Evolutionary conservation across 805 yeast species (phyloP).

Genomic region (Cyberlindnera maclurae): DNA sequence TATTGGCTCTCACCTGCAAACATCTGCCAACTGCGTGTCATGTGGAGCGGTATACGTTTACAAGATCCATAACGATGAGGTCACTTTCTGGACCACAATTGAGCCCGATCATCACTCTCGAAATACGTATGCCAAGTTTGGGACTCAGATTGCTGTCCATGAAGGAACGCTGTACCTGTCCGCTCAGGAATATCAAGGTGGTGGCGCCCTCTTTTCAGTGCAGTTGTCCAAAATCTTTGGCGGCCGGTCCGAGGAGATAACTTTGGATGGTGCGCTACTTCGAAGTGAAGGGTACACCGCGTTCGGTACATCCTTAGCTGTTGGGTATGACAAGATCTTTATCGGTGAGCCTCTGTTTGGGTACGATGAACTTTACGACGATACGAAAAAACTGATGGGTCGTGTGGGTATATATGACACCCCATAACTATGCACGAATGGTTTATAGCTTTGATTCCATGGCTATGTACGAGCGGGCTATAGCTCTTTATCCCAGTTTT

Average conservation of each 20-base stretch:
- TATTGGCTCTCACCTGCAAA: constrained; percentile 8
- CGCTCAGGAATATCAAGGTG: constrained; percentile 43
- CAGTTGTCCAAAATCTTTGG: constrained; percentile 17
- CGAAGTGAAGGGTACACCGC: constrained; percentile 28
- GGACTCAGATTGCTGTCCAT: constrained; percentile 4
- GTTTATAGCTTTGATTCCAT: too few species aligned
- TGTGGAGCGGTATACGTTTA: constrained; percentile 38
- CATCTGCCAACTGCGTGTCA: constrained; percentile 20
- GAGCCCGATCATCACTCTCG: not conserved
- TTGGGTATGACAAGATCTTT: constrained; percentile 23
- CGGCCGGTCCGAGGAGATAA: not conserved
- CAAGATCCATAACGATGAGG: not conserved
- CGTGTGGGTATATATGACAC: constrained; percentile 20
- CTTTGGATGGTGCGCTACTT: constrained; percentile 10
- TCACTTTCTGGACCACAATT: constrained; percentile 6
- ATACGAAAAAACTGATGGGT: constrained; percentile 26
- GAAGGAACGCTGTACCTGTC: constrained; percentile 28
- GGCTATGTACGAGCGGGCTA: constrained; percentile 1
- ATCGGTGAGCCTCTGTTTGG: constrained; percentile 35
- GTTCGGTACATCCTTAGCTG: constrained; percentile 35
- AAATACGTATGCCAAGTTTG: constrained; percentile 12
- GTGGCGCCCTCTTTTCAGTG: constrained; percentile 36
- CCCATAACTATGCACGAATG: not conserved
- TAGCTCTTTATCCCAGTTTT: not conserved
- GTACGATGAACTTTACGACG: constrained; percentile 24